Evolutionary conservation across 2,329 filamentous ascomycete species (phyloP).

Genomic region (Alternaria longipes): DNA sequence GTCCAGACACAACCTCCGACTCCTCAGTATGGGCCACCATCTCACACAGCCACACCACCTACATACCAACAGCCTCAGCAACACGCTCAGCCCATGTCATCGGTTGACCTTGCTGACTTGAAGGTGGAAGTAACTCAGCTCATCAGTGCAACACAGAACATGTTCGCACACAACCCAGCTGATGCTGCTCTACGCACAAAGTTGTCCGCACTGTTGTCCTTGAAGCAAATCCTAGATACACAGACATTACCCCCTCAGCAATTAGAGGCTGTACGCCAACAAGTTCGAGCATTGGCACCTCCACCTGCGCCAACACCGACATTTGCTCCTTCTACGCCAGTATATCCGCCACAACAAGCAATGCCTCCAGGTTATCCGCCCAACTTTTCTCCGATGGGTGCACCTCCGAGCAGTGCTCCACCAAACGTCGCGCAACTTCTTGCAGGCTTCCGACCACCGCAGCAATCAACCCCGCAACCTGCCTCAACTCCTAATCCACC

Average conservation of each 20-base stretch:
- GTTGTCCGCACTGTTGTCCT: constrained; percentile 83
- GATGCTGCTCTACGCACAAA: constrained; percentile 79
- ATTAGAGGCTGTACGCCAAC: constrained; percentile 82
- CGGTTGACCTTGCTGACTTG: constrained; percentile 66
- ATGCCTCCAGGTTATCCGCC: constrained; percentile 29
- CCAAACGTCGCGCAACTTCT: constrained; percentile 45
- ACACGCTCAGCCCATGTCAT: constrained; percentile 37
- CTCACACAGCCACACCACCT: constrained; percentile 35
- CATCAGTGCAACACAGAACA: constrained; percentile 75
- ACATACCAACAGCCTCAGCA: constrained; percentile 47
- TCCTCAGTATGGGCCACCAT: constrained; percentile 38
- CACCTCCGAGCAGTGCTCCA: constrained; percentile 31
- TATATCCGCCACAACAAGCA: constrained; percentile 39
- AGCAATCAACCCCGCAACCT: constrained; percentile 31
- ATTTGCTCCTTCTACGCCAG: constrained; percentile 45
- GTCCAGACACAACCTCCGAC: constrained; percentile 32
- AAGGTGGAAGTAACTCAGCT: constrained; percentile 84
- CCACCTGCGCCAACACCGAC: constrained; percentile 61
- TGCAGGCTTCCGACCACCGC: constrained; percentile 34
- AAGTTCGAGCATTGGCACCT: constrained; percentile 79
- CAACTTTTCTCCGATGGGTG: constrained; percentile 26
- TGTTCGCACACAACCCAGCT: constrained; percentile 78
- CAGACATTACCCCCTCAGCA: constrained; percentile 82
- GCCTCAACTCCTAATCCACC: constrained; percentile 31
- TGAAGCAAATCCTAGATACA: constrained; percentile 81